phyloP scores from a whole-genome alignment of 495 filamentous ascomycete species.

The Xylaria curta region DNA sequence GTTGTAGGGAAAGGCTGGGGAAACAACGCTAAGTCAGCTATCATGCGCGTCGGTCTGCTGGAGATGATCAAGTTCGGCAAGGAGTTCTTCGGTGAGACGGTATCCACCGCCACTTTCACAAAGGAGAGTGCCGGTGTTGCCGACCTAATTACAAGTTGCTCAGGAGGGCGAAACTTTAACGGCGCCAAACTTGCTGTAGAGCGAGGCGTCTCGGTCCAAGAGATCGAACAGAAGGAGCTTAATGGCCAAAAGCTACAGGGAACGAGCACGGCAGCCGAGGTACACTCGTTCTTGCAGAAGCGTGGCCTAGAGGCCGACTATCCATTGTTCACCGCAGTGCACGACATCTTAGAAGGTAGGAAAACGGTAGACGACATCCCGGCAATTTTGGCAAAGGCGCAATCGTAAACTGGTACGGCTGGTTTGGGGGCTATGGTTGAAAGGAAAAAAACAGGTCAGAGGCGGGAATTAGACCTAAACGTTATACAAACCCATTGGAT shows the following conservation, averaged over 20 bases:
- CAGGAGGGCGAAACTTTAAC: slow-evolving; percentile 88
- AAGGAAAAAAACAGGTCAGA: neutral
- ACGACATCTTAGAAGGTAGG: slow-evolving; percentile 66
- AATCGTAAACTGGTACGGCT: slow-evolving; percentile 18
- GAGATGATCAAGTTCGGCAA: slow-evolving; percentile 96
- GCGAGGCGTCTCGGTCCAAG: slow-evolving; percentile 76
- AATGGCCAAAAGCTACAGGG: slow-evolving; percentile 99
- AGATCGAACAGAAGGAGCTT: slow-evolving; percentile 86
- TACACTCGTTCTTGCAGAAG: slow-evolving; percentile 83
- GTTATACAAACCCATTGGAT: neutral
- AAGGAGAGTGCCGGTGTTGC: slow-evolving; percentile 96
- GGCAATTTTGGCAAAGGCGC: slow-evolving; percentile 56
- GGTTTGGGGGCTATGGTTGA: slow-evolving; percentile 14
- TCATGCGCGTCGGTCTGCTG: slow-evolving; percentile 92
- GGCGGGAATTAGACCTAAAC: slow-evolving; percentile 22
- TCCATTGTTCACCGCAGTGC: slow-evolving; percentile 88
- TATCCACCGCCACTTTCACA: slow-evolving; percentile 84
- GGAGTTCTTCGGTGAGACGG: slow-evolving; percentile 84
- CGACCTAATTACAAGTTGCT: slow-evolving; percentile 93
- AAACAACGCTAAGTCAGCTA: slow-evolving; percentile 94
- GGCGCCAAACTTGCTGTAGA: slow-evolving; percentile 90
- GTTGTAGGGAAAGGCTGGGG: slow-evolving; percentile 97
- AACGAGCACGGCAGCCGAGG: slow-evolving; percentile 87
- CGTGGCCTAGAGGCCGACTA: slow-evolving; percentile 81
- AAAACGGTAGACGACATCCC: slow-evolving; percentile 68